Evolutionary conservation across 2,329 filamentous ascomycete genomes (phyloP), one percentile per base, ranked within the genome.

Genomic region (Fusarium verrucosum): DNA sequence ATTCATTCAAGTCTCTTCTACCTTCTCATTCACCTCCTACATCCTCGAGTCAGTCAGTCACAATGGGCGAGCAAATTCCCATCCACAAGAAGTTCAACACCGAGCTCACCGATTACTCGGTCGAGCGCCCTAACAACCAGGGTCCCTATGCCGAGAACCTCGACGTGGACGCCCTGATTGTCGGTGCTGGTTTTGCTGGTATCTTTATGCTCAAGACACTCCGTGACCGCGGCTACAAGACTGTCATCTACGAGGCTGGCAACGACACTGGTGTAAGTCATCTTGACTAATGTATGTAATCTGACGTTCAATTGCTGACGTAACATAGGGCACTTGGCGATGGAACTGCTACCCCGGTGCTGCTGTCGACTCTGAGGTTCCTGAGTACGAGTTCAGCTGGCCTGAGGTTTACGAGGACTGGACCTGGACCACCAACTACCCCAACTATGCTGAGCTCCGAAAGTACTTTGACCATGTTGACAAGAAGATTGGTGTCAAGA

Each of bases 381-480:
- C 83, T 0, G 76, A 81, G 50, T 87, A 87, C 58, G 79, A 87
- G 62, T 82, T 83, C 50, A 82, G 79, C 2, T 82, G 80, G 69
- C 83, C 83, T 10, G 80, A 83, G 56, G 76, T 82, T 1, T 84
- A 77, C 70, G 77, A 85, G 71, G 81, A 81, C 5, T 89, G 85
- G 85, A 85, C 77, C 32, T 89, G 85, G 83, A 75, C 77, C 0
- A 80, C 73, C 58, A 81, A 82, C 54, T 87, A 85, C 45, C 84
- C 85, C 1, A 79, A 73, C 11, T 83, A 80, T 22, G 62, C 78
- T 22, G 83, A 89, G 40, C 76, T 89, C 1, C 79, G 82, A 13
- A 70, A 72, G 5, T 89, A 89, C 71, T 89, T 89, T 68, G 80
- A 86, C 16, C 83, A 87, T 45, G 81, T 87, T 17, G 86, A 87